Evolutionary conservation across 257 asterid genomes (phyloP).

Genomic region (Eucommia ulmoides): DNA sequence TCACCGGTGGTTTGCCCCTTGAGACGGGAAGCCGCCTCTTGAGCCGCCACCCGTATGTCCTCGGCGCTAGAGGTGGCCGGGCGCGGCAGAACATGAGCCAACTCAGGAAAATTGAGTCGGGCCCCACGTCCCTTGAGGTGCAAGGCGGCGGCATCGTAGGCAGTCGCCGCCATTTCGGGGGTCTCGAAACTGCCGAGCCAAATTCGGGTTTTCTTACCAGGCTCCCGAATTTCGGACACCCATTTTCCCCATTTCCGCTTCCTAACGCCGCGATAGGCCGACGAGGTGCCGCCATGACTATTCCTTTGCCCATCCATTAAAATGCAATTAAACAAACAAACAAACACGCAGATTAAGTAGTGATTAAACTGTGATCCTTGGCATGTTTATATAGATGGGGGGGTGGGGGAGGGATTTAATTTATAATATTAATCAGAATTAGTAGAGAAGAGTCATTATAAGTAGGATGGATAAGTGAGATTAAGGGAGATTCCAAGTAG

Average conservation of each 20-base stretch:
- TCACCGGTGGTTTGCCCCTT: slow-evolving; percentile 3
- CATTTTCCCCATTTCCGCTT: slow-evolving; percentile 51
- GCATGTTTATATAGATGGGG: not conserved
- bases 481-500: slow-evolving; percentile 14
- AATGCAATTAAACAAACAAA: no score
- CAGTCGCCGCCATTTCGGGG: slow-evolving; percentile 58
- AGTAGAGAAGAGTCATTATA: not conserved
- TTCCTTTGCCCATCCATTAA: not conserved
- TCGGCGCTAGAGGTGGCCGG: slow-evolving; percentile 27
- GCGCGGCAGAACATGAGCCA: slow-evolving; percentile 24
- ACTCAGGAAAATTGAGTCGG: slow-evolving; percentile 34
- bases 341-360: no score
- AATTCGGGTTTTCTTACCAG: slow-evolving; percentile 35
- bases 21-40: slow-evolving; percentile 35
- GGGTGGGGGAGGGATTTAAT: not conserved
- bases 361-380: not conserved
- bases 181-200: slow-evolving; percentile 54
- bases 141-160: slow-evolving; percentile 52
- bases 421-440: not conserved
- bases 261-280: slow-evolving; percentile 29
- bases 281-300: slow-evolving; percentile 5
- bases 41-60: slow-evolving; percentile 36
- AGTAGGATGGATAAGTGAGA: not conserved
- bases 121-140: slow-evolving; percentile 36
- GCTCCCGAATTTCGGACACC: slow-evolving; percentile 58